Evolutionary conservation across 495 filamentous ascomycete species (phyloP).

Genomic region (Rhizodiscina lignyota): DNA sequence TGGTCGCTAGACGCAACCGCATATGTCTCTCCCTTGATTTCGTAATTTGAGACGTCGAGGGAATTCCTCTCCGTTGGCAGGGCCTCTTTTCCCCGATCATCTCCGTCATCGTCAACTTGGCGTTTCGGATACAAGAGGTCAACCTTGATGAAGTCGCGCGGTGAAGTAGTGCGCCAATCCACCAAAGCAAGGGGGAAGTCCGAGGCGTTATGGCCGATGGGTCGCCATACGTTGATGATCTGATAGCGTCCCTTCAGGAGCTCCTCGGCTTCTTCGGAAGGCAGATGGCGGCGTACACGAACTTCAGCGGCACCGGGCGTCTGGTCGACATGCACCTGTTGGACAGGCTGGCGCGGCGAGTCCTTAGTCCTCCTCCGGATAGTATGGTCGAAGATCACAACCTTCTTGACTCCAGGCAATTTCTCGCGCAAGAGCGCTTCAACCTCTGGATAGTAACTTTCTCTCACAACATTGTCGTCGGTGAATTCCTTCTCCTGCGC

Average conservation of each 20-base stretch:
- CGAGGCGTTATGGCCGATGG: slow-evolving; percentile 34
- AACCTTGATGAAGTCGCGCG: slow-evolving; percentile 17
- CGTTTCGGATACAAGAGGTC: slow-evolving; percentile 20
- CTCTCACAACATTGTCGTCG: slow-evolving; percentile 14
- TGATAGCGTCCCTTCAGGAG: slow-evolving; percentile 49
- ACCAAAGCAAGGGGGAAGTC: slow-evolving; percentile 22
- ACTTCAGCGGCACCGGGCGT: slow-evolving; percentile 18
- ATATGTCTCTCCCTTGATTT: slow-evolving; percentile 21
- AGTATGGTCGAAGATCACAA: slow-evolving; percentile 24
- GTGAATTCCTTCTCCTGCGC: slow-evolving; percentile 17
- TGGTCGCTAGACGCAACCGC: slow-evolving; percentile 17
- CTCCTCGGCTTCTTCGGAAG: slow-evolving; percentile 37
- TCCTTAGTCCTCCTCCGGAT: slow-evolving; percentile 17
- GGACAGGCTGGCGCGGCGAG: slow-evolving; percentile 21
- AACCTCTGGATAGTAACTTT: slow-evolving; percentile 19
- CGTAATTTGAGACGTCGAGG: no score
- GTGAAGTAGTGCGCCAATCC: slow-evolving; percentile 21
- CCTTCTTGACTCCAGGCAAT: slow-evolving; percentile 17
- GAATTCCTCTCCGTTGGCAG: slow-evolving; percentile 18
- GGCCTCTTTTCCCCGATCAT: slow-evolving; percentile 20
- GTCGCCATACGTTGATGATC: slow-evolving; percentile 70
- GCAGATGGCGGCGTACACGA: slow-evolving; percentile 19
- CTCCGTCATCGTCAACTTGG: slow-evolving; percentile 13
- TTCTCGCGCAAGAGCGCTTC: slow-evolving; percentile 14
- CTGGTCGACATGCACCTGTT: slow-evolving; percentile 24